Evolutionary conservation across 2,329 filamentous ascomycete species (phyloP).

Genomic region (Colletotrichum sojae): DNA sequence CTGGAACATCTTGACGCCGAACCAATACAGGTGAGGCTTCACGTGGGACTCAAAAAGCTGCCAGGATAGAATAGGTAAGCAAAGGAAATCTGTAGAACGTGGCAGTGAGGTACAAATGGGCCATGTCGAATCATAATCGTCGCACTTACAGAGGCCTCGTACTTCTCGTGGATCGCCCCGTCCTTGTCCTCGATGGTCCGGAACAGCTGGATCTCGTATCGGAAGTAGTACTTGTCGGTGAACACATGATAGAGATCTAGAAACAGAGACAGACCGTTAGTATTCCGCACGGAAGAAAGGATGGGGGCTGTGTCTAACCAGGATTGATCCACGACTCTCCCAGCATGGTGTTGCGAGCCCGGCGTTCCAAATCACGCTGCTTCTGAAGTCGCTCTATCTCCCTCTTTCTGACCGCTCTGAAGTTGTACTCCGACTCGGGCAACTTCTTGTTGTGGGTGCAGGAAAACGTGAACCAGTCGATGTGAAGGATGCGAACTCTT

Average conservation of each 20-base stretch:
- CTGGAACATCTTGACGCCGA: constrained; percentile 66
- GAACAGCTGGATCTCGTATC: constrained; percentile 72
- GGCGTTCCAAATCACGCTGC: constrained; percentile 53
- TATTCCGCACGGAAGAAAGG: no score
- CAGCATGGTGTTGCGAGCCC: constrained; percentile 50
- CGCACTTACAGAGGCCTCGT: constrained; percentile 69
- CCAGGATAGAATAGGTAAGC: not conserved
- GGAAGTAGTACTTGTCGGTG: constrained; percentile 72
- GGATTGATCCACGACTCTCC: constrained; percentile 63
- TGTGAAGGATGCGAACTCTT: constrained; percentile 59
- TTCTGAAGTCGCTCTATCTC: constrained; percentile 51
- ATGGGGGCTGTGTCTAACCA: constrained; percentile 55
- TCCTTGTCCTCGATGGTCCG: constrained; percentile 28
- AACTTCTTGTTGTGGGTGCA: constrained; percentile 47
- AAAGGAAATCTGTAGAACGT: no score
- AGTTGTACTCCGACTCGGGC: constrained; percentile 58
- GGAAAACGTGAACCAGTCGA: constrained; percentile 69
- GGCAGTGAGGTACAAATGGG: no score
- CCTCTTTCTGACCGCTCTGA: constrained; percentile 45
- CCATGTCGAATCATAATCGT: no score
- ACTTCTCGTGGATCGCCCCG: constrained; percentile 47
- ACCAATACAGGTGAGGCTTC: constrained; percentile 72
- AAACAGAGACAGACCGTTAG: not conserved
- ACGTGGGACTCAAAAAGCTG: constrained; percentile 78
- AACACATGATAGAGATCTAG: constrained; percentile 76